Base-by-base conservation (phyloP, 306 rosid species). In the Dalbergia cochinchinensis region DNA sequence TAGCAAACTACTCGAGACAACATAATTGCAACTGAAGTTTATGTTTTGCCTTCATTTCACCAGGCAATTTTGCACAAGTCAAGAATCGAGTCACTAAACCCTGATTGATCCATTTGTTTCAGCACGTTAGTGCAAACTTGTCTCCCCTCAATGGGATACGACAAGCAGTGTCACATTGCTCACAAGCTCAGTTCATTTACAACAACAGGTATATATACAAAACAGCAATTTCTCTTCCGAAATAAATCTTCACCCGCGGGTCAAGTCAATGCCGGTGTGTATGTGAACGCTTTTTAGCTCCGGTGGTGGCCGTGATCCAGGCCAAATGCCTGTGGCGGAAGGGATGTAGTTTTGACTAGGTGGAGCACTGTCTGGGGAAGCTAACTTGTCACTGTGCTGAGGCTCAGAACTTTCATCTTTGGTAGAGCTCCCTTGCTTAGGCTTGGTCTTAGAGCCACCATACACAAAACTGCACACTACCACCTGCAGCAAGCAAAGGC, bases 391-490 rank as follows among this genome's bases (percentile, higher is more conserved):
- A 33, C 65, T 74, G 10, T 34, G 86, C 73, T 84, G 83, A 48
- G 91, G 71, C 80, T 90, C 89, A 5, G 92, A 87, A 83, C 73
- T 83, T 57, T 90, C 92, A 6, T 82, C 82, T 71, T 82, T 83
- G 73, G 78, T 44, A 39, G 76, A 67, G 53, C 77, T 53, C 33
- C 22, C 83, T 79, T 83, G 93, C 85, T 87, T 89, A 54, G 75
- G 81, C 93, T 91, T 95, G 35, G 72, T 74, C 87, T 93, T 92
- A 41, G 86, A 63, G 34, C 86, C 60, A 54, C 22, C 97, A 80
- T 95, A 79, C 45, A 91, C 93, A 85, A 95, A 95, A 88, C 98
- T 95, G 83, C 96, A 90, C 50, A 90, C 86, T 57, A 95, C 92
- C 74, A 93, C 94, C 99, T 95, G 91, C 81, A 83, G 7, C 68